Base-by-base conservation (phyloP, 352 stramenopile species). In the Blastocystis sp. region DNA sequence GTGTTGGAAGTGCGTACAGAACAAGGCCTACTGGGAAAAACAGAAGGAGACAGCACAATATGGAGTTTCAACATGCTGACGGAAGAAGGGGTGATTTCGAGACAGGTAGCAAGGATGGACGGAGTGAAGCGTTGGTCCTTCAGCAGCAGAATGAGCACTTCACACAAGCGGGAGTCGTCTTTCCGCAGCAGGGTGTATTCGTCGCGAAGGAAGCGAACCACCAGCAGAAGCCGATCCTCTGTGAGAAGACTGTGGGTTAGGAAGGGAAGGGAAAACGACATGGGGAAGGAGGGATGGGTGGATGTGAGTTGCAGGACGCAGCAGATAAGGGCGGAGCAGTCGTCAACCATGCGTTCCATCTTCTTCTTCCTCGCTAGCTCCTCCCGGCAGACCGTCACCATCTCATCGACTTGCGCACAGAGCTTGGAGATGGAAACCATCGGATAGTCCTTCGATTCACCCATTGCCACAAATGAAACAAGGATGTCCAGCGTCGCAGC, bases 211-310 rank as follows among this genome's bases (percentile, higher is more conserved):
- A 81, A 81, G 3, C 71, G 71, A 28, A 81, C n/a, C 1, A 81
- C 66, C 17, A 81, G 71, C 9, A 81, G 74, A 40, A 70, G 21
- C 34, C 24, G 24, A 82, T 82, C 45, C 9, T 82, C 38, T 82
- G 74, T 65, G 28, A 82, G 38, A 43, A 82, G 61, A 64, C 7
- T 82, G 28, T 38, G n/a, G 7, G 3, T 76, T 7, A 57, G 48
- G 48, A 14, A 57, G 6, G 14, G 48, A 14, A 7, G 6, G 6
- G 6, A 14, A 57, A 7, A 7, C 0, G 6, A 57, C 48, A 57
- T 57, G 48, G 48, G 6, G 48, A 14, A 57, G 14, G 48, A 57
- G 48, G 48, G 48, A 14, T 57, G 48, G 6, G 48, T 57, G 48
- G 48, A 57, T 7, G 14, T 7, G 6, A 57, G 48, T 57, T 7